phyloP scores from a whole-genome alignment of 1,284 basidiomycete genomes.

The Leccinum subatratum region DNA sequence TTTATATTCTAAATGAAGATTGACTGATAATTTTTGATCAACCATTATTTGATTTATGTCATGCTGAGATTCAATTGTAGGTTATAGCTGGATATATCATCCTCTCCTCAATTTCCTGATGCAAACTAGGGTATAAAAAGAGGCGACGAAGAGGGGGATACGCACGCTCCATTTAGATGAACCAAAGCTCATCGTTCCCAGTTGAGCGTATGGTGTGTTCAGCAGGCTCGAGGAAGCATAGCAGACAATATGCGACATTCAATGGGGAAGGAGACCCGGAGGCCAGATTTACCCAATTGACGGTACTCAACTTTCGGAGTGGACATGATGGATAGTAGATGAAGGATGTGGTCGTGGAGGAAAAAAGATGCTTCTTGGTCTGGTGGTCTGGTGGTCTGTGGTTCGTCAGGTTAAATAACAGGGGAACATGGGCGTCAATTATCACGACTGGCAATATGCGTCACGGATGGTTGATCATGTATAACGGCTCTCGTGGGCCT shows the following conservation, averaged over 20 bases:
- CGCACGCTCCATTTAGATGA: background rate
- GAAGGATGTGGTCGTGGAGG: conserved; percentile 14
- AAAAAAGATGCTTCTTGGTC: background rate
- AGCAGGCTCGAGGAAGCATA: background rate
- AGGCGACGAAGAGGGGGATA: background rate
- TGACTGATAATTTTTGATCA: too few relatives aligned
- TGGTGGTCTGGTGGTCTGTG: background rate
- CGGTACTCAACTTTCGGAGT: background rate
- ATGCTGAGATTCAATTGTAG: too few relatives aligned
- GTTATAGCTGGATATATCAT: too few relatives aligned
- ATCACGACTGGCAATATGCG: background rate
- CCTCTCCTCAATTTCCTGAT: too few relatives aligned
- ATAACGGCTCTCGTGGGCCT: background rate
- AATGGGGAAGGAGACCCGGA: background rate
- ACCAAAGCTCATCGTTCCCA: background rate
- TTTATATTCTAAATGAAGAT: too few relatives aligned
- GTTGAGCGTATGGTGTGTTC: background rate
- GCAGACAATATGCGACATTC: background rate
- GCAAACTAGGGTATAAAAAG: background rate
- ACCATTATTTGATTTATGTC: too few relatives aligned
- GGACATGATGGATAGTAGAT: background rate
- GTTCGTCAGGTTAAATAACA: background rate
- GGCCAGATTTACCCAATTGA: background rate
- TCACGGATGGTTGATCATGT: background rate
- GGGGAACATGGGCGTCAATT: background rate